A percentile compares a stretch with the other conserved stretches of the same genome.
phyloP scores from a whole-genome alignment of 305 asterid genomes.

The Rubia tinctorum region DNA sequence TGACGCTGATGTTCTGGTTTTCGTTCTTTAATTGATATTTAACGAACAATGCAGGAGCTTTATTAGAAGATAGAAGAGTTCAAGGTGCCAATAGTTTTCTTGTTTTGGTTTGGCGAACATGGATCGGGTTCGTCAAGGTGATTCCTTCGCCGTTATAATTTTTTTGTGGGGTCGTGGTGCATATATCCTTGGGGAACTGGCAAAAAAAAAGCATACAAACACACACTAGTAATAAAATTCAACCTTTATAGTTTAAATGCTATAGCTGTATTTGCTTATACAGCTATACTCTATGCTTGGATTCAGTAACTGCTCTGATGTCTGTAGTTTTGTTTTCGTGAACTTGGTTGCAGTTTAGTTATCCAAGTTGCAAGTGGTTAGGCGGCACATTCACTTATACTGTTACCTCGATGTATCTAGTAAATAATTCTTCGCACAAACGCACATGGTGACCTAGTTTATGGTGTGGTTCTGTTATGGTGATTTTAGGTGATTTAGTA shows the following conservation, averaged over 20 bases:
- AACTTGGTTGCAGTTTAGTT: not conserved
- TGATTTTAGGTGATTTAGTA: not conserved
- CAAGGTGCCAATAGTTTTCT: not conserved
- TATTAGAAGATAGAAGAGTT: conserved; percentile 17
- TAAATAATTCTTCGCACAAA: not conserved
- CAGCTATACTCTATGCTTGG: not conserved
- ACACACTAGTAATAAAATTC: not conserved
- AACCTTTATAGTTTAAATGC: not conserved
- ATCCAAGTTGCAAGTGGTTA: not conserved
- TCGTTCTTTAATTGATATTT: conserved; percentile 1
- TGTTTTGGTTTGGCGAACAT: conserved; percentile 10
- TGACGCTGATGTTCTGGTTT: not conserved
- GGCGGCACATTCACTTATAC: not conserved
- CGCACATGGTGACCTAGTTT: conserved; percentile 2
- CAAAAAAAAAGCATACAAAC: not conserved
- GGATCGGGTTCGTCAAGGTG: conserved; percentile 16
- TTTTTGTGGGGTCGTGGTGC: not conserved
- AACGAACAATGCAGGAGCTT: conserved; percentile 14
- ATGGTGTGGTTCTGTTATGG: not conserved
- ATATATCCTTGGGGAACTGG: not conserved
- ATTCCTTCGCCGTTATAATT: not conserved
- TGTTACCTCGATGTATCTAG: not conserved
- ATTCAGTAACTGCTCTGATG: not conserved
- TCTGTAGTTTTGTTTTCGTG: not conserved
- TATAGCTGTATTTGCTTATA: not conserved